Percentiles rank a stretch among this genome's conserved stretches.
phyloP scores from a whole-genome alignment of 306 rosid genomes.

The Ochetophila trinervis region DNA sequence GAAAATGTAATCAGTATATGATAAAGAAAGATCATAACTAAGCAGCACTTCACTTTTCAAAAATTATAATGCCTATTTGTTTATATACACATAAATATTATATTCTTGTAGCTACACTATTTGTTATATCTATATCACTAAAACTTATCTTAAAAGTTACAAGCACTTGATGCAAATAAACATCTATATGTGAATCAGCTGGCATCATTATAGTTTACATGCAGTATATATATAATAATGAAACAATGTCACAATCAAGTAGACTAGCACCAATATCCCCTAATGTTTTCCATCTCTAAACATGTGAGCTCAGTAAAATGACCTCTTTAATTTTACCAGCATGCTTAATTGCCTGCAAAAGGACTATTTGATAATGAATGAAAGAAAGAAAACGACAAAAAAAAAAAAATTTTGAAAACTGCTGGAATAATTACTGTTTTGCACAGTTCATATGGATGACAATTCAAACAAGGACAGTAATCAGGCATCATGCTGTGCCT shows the following conservation, averaged over 20 bases:
- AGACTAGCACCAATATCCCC: too few relatives aligned
- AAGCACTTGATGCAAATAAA: neutral
- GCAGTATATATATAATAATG: neutral
- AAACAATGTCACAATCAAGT: neutral
- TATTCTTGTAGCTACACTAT: neutral
- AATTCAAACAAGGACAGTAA: too few relatives aligned
- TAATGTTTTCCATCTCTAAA: too few relatives aligned
- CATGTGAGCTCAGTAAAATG: too few relatives aligned
- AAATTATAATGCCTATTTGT: neutral
- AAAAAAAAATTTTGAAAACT: too few relatives aligned
- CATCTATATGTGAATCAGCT: neutral
- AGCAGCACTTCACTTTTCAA: neutral
- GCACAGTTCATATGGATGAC: too few relatives aligned
- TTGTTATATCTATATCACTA: neutral
- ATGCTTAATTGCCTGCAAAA: too few relatives aligned
- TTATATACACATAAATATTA: neutral
- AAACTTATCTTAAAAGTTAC: neutral
- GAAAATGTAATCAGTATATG: constrained; percentile 7
- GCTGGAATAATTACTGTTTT: too few relatives aligned
- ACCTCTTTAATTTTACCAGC: too few relatives aligned
- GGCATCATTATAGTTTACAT: neutral
- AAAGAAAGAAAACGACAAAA: too few relatives aligned
- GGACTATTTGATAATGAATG: too few relatives aligned
- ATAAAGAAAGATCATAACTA: neutral
- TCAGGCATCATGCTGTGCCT: too few relatives aligned